Percentiles rank a stretch among this genome's conserved stretches.
Evolutionary conservation across 2,329 filamentous ascomycete species (phyloP).

Genomic region (Cladophialophora yegresii): DNA sequence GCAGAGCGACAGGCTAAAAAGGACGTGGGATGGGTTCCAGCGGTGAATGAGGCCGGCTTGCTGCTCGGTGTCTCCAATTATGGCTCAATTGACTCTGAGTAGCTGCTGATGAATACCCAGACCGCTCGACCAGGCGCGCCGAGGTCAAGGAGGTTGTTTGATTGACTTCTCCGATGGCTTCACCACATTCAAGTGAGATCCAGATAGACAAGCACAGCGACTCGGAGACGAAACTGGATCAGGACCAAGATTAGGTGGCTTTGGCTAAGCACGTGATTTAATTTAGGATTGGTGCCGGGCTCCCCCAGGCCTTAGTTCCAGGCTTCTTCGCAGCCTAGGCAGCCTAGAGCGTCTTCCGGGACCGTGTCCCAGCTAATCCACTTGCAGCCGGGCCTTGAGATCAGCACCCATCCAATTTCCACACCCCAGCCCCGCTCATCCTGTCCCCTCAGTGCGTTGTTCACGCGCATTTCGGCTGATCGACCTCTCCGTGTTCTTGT

Average conservation of each 20-base stretch:
- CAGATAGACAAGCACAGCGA: neutral
- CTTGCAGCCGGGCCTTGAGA: neutral
- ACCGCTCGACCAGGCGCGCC: conserved; percentile 7
- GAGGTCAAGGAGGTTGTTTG: conserved; percentile 8
- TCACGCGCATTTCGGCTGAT: neutral
- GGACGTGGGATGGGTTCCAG: conserved; percentile 7
- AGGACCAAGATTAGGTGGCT: neutral
- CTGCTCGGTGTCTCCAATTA: conserved; percentile 5
- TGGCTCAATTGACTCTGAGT: conserved; percentile 1
- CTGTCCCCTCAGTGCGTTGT: neutral
- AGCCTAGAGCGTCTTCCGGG: neutral
- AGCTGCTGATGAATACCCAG: conserved; percentile 4
- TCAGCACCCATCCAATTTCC: conserved; percentile 6
- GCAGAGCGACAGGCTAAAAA: conserved; percentile 28
- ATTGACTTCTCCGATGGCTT: conserved; percentile 22
- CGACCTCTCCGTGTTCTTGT: conserved; percentile 1
- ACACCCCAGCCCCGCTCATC: neutral
- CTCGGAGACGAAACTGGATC: conserved; percentile 7
- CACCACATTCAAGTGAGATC: conserved; percentile 14
- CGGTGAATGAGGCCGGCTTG: conserved; percentile 19
- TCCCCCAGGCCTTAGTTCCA: neutral
- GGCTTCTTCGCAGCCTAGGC: neutral
- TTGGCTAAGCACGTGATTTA: neutral
- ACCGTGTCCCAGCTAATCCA: neutral
- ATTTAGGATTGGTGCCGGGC: neutral